Evolutionary conservation across 2,329 filamentous ascomycete genomes (phyloP), one percentile per base, ranked within the genome.

Genomic region (Exophiala sp.): DNA sequence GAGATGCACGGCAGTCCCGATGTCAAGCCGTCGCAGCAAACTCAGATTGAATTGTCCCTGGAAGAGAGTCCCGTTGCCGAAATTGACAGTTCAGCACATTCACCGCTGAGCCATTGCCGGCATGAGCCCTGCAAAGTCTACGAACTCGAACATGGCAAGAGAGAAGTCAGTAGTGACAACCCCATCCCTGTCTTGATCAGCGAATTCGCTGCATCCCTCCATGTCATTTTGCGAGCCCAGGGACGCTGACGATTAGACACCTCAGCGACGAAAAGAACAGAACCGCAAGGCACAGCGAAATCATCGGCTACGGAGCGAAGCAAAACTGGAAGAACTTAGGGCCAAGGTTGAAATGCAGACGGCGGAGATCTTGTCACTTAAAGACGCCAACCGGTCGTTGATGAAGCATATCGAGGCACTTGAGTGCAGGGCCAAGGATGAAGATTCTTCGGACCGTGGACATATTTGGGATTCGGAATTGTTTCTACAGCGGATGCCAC

Each of bases 261-360:
- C 22, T 23, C 37, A 55, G 53, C 52, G 43, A 43, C 19, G 53
- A 22, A 56, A 53, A 43, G 53, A 52, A 35, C 53, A 56, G 37
- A 56, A 56, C 21, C 46, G 53, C 14, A 52, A 56, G 40, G 53
- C 53, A 41, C 53, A 56, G 41, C 46, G 53, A 14, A 56, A 56
- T 24, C 53, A 56, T 41, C 53, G 53, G 39, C 21, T 52, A 38
- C 53, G 53, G 32, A 53, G 50, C 16, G 53, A 56, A 29, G 46
- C 46, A n/a, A 53, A 52, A 34, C 32, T 56, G 9, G 53, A 56
- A 14, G 50, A 53, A 27, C 43, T 56, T 13, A 40, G 45, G 16
- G 35, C 50, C 16, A 48, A 27, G 24, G 23, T 53, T 21, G 40
- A 53, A 29, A 38, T 41, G 30, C 53, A 56, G 34, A 32, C 53